Conservation (phyloP, 108 stramenopile genomes). For the Nitzschia inconspicua region DNA sequence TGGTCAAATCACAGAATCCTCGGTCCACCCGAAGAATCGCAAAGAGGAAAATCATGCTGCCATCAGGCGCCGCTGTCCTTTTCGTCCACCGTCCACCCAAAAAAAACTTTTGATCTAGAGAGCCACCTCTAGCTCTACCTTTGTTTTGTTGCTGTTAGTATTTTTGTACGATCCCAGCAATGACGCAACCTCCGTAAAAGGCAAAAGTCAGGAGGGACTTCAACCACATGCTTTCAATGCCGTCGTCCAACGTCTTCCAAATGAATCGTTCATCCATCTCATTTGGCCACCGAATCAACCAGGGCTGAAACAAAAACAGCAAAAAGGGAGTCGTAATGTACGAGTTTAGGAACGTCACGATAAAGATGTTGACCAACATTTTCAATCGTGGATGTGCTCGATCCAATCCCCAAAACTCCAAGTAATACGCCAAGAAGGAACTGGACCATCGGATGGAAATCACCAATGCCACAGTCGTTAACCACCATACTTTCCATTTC, state of each 20-base stretch:
- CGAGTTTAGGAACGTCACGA: constrained; percentile 10
- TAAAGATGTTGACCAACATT: neutral
- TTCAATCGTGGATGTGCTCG: neutral
- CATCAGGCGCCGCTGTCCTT: no score
- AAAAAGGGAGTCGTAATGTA: constrained; percentile 19
- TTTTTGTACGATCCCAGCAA: constrained; percentile 20
- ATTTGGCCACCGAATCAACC: constrained; percentile 3
- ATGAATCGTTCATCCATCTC: neutral
- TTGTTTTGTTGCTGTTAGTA: no score
- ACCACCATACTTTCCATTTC: constrained; percentile 31
- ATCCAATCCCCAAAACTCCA: constrained; percentile 9
- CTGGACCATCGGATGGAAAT: neutral
- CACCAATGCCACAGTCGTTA: constrained; percentile 8
- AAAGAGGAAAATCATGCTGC: no score
- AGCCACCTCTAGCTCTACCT: no score
- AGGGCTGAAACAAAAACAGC: constrained; percentile 14
- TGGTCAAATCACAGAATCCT: no score
- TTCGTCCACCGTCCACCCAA: no score
- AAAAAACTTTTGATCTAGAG: no score
- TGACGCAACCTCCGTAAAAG: constrained; percentile 12
- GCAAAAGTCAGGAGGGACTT: constrained; percentile 12
- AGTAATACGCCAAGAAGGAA: constrained; percentile 16
- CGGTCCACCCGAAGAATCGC: no score
- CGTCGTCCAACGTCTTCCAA: constrained; percentile 20
- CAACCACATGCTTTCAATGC: constrained; percentile 5